Conservation (phyloP, 1,284 basidiomycete genomes). For the Melampsora larici-populina region DNA sequence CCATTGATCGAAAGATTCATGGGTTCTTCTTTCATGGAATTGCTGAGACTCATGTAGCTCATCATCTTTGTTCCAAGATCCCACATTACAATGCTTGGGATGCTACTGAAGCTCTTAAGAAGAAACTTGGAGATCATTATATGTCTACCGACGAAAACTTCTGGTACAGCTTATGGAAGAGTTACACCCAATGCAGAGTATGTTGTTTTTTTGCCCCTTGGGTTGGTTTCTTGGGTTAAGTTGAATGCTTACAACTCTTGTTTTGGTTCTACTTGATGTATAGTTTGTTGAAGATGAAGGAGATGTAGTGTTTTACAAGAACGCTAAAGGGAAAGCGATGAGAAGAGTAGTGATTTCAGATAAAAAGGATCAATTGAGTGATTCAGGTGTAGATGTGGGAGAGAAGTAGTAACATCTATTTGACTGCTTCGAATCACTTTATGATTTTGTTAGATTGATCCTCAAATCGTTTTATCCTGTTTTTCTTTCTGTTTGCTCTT, state of each 20-base stretch:
- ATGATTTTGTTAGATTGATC: too few relatives aligned
- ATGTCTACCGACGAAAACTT: constrained; percentile 59
- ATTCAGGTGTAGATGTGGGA: constrained; percentile 45
- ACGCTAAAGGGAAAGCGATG: constrained; percentile 73
- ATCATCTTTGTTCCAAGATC: constrained; percentile 88
- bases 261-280: too few relatives aligned
- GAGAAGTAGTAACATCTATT: too few relatives aligned
- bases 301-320: constrained; percentile 86
- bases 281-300: constrained; percentile 89
- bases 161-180: constrained; percentile 58
- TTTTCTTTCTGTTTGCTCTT: too few relatives aligned
- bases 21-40: constrained; percentile 74
- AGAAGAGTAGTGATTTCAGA: constrained; percentile 60
- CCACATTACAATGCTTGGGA: constrained; percentile 91
- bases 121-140: constrained; percentile 66
- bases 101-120: constrained; percentile 81
- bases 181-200: constrained; percentile 56
- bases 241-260: not conserved
- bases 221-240: not conserved
- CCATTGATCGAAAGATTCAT: constrained; percentile 63
- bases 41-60: constrained; percentile 85
- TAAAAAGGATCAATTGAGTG: constrained; percentile 43
- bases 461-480: too few relatives aligned
- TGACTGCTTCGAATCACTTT: too few relatives aligned
- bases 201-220: constrained; percentile 34